A percentile compares a stretch with the other conserved stretches of the same genome.
Conservation (phyloP, 1,284 basidiomycete species). For the Microbotryum silenes-acaulis region DNA sequence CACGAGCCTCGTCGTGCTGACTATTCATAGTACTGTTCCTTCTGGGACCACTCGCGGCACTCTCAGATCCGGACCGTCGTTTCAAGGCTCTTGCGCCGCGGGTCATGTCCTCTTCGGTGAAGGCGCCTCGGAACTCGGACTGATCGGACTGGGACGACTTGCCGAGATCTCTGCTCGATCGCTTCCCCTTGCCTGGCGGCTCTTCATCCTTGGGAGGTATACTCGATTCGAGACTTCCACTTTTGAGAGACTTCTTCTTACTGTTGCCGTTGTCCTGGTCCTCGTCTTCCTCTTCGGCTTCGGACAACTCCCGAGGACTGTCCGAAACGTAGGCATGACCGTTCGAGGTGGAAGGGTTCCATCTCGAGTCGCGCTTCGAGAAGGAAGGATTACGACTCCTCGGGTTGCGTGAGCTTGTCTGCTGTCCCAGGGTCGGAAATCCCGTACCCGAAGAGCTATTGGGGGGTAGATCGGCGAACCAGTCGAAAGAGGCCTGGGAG, state of each 20-base stretch:
- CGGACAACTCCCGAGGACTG: background rate
- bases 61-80: background rate
- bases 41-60: background rate
- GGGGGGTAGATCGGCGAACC: constrained; percentile 20
- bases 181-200: background rate
- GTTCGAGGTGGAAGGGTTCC: background rate
- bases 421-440: background rate
- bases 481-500: constrained; percentile 25
- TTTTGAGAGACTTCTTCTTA: background rate
- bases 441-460: background rate
- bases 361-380: background rate
- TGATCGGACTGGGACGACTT: background rate
- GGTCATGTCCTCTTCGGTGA: background rate
- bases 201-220: background rate
- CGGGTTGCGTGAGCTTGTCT: too few relatives aligned
- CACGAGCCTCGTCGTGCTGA: constrained; percentile 23
- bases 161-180: background rate
- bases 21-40: background rate
- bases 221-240: background rate
- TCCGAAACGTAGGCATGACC: background rate
- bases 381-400: too few relatives aligned
- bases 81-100: background rate
- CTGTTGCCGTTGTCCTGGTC: background rate
- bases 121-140: background rate
- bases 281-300: background rate